Evolutionary conservation across 2,329 filamentous ascomycete species (phyloP).

Genomic region (Ascochyta clinopodiicola): DNA sequence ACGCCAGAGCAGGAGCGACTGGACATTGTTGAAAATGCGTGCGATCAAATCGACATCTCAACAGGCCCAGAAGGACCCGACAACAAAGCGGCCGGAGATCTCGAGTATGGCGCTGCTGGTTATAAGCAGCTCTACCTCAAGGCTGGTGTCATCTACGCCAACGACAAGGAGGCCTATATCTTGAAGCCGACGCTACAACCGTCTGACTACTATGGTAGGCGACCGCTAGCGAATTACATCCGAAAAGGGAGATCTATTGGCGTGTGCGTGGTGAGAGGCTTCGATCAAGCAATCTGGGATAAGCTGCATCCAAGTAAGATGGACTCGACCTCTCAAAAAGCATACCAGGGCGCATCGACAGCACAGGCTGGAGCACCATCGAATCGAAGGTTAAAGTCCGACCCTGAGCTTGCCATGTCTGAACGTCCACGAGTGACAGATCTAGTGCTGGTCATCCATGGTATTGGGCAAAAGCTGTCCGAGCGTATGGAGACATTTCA

Average conservation of each 20-base stretch:
- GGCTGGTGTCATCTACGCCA: constrained; percentile 86
- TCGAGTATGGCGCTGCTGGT: constrained; percentile 52
- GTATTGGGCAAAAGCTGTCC: constrained; percentile 95
- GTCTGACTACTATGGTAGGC: constrained; percentile 82
- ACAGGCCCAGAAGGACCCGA: constrained; percentile 54
- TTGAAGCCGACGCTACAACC: constrained; percentile 85
- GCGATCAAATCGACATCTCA: constrained; percentile 57
- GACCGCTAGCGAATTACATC: constrained; percentile 79
- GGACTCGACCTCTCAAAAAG: constrained; percentile 49
- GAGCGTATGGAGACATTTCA: constrained; percentile 95
- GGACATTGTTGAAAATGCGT: constrained; percentile 53
- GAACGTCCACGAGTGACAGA: constrained; percentile 79
- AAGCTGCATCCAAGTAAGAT: constrained; percentile 67
- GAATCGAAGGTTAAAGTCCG: constrained; percentile 48
- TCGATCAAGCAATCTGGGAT: constrained; percentile 79
- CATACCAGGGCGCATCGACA: constrained; percentile 54
- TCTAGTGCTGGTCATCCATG: constrained; percentile 88
- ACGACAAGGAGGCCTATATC: constrained; percentile 78
- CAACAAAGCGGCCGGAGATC: constrained; percentile 56
- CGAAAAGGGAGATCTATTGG: constrained; percentile 83
- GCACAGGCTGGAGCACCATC: constrained; percentile 54
- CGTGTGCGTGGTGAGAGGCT: constrained; percentile 86
- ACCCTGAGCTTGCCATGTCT: constrained; percentile 68
- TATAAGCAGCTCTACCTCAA: constrained; percentile 68
- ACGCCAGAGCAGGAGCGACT: constrained; percentile 53